Conservation (phyloP, 371 early-diverging fungal genomes). For the Umbelopsis sp. region DNA sequence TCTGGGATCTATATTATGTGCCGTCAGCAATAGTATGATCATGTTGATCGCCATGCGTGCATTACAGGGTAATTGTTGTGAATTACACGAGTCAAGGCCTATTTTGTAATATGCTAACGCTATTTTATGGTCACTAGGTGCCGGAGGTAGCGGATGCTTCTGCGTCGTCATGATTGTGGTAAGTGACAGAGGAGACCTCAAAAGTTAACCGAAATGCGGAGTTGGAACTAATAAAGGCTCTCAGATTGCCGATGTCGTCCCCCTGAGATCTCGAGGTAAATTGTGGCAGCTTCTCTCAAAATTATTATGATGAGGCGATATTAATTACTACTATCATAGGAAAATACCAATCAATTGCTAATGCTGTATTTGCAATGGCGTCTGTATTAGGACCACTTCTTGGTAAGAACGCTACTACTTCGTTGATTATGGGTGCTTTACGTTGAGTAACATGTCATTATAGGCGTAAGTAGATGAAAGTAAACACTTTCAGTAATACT, state of each 20-base stretch:
- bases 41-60: slow-evolving; percentile 71
- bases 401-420: not conserved
- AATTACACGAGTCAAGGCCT: slow-evolving; percentile 34
- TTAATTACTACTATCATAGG: not conserved
- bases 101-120: slow-evolving; percentile 45
- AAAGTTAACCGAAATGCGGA: not conserved
- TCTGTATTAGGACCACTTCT: slow-evolving; percentile 18
- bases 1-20: slow-evolving; percentile 56
- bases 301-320: not conserved
- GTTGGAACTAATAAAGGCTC: not conserved
- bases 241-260: slow-evolving; percentile 10
- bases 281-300: not conserved
- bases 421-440: too few species aligned
- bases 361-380: slow-evolving; percentile 19
- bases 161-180: slow-evolving; percentile 18
- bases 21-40: slow-evolving; percentile 58
- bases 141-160: slow-evolving; percentile 22
- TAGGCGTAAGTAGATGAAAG: too few species aligned
- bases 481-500: too few species aligned
- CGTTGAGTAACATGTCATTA: too few species aligned
- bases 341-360: slow-evolving; percentile 6
- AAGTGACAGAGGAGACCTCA: not conserved
- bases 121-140: slow-evolving; percentile 55
- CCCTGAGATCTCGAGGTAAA: slow-evolving; percentile 1
- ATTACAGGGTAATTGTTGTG: slow-evolving; percentile 40